These are phyloP conservation scores for Hydnomerulius pinastri DNA, from an alignment of 768 basidiomycete genomes.

Conservation along the genomic window DNA sequence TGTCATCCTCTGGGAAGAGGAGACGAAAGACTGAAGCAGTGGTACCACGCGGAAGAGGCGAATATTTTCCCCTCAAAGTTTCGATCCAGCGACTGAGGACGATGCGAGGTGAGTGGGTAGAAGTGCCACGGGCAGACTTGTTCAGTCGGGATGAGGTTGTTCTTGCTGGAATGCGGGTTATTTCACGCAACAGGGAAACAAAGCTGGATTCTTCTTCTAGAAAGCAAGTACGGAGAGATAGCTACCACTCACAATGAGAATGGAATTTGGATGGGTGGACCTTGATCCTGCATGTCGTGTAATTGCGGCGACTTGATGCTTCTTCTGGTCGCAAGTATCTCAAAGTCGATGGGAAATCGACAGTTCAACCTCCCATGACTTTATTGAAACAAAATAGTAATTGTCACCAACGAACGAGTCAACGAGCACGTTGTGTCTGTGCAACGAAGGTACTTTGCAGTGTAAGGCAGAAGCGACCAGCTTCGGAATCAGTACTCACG, in stretches of 20 bases:
- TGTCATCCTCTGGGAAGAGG: constrained; percentile 85
- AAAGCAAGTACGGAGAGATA: background rate
- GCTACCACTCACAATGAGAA: constrained; percentile 45
- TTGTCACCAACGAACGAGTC: no score
- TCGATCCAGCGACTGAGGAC: constrained; percentile 48
- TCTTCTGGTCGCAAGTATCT: no score
- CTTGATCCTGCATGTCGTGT: constrained; percentile 16
- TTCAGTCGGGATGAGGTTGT: constrained; percentile 19
- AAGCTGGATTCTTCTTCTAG: constrained; percentile 38
- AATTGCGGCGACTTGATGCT: no score
- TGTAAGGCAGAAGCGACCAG: no score
- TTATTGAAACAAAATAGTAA: no score
- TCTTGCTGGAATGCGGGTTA: constrained; percentile 33
- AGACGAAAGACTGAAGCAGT: constrained; percentile 66
- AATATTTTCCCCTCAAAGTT: constrained; percentile 41
- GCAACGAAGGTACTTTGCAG: no score
- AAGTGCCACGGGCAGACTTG: background rate
- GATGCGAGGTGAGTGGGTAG: constrained; percentile 37
- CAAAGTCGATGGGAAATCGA: no score
- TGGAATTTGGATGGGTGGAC: constrained; percentile 29
- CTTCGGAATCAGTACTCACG: no score
- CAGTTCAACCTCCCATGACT: no score
- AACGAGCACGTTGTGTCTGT: no score
- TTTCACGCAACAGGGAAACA: constrained; percentile 49
- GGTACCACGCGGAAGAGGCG: constrained; percentile 53